Evolutionary conservation across 176 grass and related monocot genomes (phyloP).

Genomic region (Avena atlantica): DNA sequence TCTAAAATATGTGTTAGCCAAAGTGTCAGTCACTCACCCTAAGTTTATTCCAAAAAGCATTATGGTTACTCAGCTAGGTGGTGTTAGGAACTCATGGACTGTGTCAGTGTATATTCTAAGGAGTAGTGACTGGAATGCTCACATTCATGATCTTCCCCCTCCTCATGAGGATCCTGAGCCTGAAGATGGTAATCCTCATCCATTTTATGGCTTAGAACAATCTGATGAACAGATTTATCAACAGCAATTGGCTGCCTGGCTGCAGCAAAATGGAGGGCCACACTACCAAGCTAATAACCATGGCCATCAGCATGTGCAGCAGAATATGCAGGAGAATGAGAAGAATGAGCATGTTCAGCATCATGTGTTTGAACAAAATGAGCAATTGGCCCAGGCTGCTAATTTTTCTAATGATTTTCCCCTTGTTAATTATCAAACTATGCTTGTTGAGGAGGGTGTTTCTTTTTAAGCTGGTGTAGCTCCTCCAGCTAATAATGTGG

Average conservation of each 20-base stretch:
- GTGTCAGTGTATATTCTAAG: neutral
- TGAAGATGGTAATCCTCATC: neutral
- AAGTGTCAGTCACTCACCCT: neutral
- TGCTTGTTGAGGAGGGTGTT: too few species aligned
- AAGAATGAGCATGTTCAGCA: too few species aligned
- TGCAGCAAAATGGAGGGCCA: neutral
- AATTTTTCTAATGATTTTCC: too few species aligned
- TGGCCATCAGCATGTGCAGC: too few species aligned
- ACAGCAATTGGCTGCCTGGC: neutral
- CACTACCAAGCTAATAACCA: too few species aligned
- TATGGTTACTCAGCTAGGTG: neutral
- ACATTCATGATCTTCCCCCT: neutral
- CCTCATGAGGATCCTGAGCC: neutral
- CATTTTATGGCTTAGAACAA: neutral
- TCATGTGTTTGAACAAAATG: too few species aligned
- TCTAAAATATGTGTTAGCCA: rapidly evolving
- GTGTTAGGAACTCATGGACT: neutral
- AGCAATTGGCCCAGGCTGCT: too few species aligned
- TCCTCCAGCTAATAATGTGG: too few species aligned
- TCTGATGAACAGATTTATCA: neutral
- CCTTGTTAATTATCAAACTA: too few species aligned
- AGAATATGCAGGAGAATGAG: too few species aligned
- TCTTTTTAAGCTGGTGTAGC: too few species aligned
- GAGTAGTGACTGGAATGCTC: neutral
- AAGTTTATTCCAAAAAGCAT: neutral